These are phyloP conservation scores for Tulasnella sp. DNA, from an alignment of 768 basidiomycete species.

Conservation along the genomic window DNA sequence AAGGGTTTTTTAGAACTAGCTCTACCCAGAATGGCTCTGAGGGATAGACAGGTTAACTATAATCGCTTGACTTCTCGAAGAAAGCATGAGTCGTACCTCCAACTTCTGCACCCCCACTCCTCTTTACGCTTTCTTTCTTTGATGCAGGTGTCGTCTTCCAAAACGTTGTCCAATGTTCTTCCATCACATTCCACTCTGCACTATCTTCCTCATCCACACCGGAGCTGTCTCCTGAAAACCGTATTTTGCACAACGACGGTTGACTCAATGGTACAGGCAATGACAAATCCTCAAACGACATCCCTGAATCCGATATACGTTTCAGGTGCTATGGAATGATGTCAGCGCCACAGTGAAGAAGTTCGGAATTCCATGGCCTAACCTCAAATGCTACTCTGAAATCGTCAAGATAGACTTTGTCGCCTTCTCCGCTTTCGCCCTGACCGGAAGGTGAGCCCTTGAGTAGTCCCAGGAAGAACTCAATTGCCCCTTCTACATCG, in stretches of 20 bases:
- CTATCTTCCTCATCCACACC: conserved; percentile 11
- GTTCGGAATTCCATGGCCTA: conserved; percentile 18
- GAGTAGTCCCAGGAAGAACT: conserved; percentile 63
- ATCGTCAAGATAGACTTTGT: conserved; percentile 72
- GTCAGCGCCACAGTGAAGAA: background rate
- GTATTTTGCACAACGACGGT: conserved; percentile 37
- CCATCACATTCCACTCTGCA: conserved; percentile 44
- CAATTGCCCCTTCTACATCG: conserved; percentile 60
- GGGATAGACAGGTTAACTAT: conserved; percentile 15
- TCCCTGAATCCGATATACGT: conserved; percentile 36
- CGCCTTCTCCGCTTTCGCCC: conserved; percentile 25
- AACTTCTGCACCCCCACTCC: conserved; percentile 45
- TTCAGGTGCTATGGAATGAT: conserved; percentile 48
- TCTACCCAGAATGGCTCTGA: conserved; percentile 71
- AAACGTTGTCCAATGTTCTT: conserved; percentile 51
- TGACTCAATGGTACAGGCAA: conserved; percentile 59
- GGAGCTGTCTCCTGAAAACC: conserved; percentile 28
- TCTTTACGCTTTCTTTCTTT: conserved; percentile 37
- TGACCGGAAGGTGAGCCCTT: conserved; percentile 29
- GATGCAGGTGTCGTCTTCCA: conserved; percentile 31
- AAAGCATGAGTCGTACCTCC: conserved; percentile 35
- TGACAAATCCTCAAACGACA: conserved; percentile 33
- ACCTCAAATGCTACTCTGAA: conserved; percentile 79
- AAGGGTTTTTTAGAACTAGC: conserved; percentile 52
- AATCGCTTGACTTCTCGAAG: background rate